Evolutionary conservation across 495 filamentous ascomycete genomes (phyloP), one percentile per base, ranked within the genome.

Genomic region (Rostrohypoxylon terebratum): DNA sequence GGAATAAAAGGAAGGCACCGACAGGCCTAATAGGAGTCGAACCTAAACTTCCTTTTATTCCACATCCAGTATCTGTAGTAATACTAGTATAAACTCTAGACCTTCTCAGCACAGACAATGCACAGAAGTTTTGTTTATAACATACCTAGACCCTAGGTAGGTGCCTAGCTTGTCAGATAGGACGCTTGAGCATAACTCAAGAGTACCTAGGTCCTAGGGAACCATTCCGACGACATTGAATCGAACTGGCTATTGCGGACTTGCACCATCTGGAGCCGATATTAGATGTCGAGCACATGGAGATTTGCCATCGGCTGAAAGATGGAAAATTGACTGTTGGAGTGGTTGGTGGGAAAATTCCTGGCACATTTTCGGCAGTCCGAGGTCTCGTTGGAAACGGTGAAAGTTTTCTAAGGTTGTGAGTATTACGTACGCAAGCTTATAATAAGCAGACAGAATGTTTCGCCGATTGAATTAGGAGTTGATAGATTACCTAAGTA

Each of bases 381-480:
- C 28, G 28, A 28, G 28, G 2, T 45, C 42, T 45, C 42, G 3
- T 18, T 45, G 18, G 23, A 51, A 20, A 25, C 9, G 20, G 5
- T 51, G 47, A 51, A 25, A 28, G 38, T 14, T 13, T 38, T n/a
- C n/a, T n/a, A n/a, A n/a, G n/a, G n/a, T n/a, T 42, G 38, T 3
- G 14, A 42, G 38, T 20, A 58, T 47, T 44, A 59, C 34, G 44
- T 50, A 40, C 6, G 4, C 6, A 13, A 28, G 18, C 31, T n/a
- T 58, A 50, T 69, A 58, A 50, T 69, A 69, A 63, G 50, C 66
- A 58, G 57, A 33, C n/a, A 13, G 3, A 54, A 34, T 36, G 34
- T 57, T 23, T 45, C n/a, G 42, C 42, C 8, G 16, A 6, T 20
- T 45, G 42, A 20, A 45, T 3, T 45, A 6, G 8, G 5, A 20